Evolutionary conservation across 345 rosid genomes (phyloP).

Genomic region (Carallia pectinifolia): DNA sequence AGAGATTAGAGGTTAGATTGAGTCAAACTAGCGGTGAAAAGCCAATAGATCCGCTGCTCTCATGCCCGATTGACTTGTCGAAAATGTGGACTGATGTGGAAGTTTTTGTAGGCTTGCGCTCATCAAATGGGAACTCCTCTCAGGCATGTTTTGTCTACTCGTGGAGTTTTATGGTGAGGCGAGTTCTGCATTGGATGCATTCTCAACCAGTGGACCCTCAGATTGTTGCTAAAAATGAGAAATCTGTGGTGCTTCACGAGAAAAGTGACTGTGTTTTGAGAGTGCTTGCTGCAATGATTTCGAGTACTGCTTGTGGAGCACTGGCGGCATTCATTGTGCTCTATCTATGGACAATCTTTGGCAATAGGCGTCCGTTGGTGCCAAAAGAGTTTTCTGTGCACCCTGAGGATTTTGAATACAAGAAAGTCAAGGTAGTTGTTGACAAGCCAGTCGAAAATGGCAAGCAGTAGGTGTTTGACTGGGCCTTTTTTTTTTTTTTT

Average conservation of each 20-base stretch:
- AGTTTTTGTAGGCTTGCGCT: conserved; percentile 61
- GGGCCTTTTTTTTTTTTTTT: neutral
- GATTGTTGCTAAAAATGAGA: conserved; percentile 24
- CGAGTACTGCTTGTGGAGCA: conserved; percentile 62
- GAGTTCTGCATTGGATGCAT: conserved; percentile 50
- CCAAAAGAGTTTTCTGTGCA: conserved; percentile 58
- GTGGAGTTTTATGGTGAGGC: conserved; percentile 63
- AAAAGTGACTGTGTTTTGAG: conserved; percentile 46
- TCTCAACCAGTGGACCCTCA: conserved; percentile 52
- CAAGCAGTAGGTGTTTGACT: conserved; percentile 38
- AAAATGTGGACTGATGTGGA: conserved; percentile 49
- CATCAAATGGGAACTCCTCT: conserved; percentile 49
- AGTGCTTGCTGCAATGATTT: conserved; percentile 53
- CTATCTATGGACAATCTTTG: conserved; percentile 66
- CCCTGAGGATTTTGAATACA: conserved; percentile 52
- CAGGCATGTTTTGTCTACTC: conserved; percentile 51
- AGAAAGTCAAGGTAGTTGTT: conserved; percentile 57
- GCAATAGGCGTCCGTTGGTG: conserved; percentile 52
- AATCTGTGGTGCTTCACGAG: conserved; percentile 33
- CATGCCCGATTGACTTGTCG: conserved; percentile 48
- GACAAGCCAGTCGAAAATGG: conserved; percentile 48
- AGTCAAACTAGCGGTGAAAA: conserved; percentile 40
- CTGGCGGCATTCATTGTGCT: conserved; percentile 52
- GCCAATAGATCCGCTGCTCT: conserved; percentile 44
- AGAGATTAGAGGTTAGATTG: conserved; percentile 62